These are phyloP conservation scores for Verruconis gallopava DNA, from an alignment of 2,329 filamentous ascomycete genomes.

Conservation along the genomic window DNA sequence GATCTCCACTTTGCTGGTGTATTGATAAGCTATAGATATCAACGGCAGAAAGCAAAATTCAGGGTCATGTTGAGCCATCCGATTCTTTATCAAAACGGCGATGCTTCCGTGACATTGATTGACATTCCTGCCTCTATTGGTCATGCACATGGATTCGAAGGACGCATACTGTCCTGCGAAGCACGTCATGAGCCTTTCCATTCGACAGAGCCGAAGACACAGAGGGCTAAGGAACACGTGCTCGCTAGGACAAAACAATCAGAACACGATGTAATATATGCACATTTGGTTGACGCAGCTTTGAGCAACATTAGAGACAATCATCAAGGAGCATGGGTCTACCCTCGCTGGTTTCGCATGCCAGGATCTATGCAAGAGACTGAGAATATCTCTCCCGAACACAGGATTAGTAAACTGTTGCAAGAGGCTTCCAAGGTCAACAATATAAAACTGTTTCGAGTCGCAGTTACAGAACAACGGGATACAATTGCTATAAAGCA, in stretches of 20 bases:
- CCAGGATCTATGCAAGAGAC: no score
- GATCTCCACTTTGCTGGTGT: no score
- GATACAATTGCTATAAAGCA: no score
- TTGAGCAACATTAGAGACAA: slow-evolving; percentile 21
- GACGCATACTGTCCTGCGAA: slow-evolving; percentile 33
- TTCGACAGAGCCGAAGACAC: slow-evolving; percentile 44
- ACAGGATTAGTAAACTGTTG: no score
- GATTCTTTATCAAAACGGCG: slow-evolving; percentile 42
- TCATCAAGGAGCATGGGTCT: neutral
- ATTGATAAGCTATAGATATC: no score
- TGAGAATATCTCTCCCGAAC: no score
- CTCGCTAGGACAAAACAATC: slow-evolving; percentile 18
- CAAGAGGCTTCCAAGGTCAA: no score
- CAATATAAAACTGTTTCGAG: no score
- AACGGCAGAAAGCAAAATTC: no score
- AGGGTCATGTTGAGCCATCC: no score
- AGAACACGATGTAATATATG: slow-evolving; percentile 26
- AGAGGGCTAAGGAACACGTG: slow-evolving; percentile 29
- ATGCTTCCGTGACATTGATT: slow-evolving; percentile 42
- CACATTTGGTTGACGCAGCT: slow-evolving; percentile 25
- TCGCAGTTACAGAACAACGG: no score
- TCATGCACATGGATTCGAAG: slow-evolving; percentile 43
- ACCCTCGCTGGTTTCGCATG: no score
- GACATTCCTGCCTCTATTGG: slow-evolving; percentile 61
- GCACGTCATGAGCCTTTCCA: slow-evolving; percentile 36